phyloP scores from a whole-genome alignment of 352 stramenopile genomes.

The Hyaloperonospora brassicae region DNA sequence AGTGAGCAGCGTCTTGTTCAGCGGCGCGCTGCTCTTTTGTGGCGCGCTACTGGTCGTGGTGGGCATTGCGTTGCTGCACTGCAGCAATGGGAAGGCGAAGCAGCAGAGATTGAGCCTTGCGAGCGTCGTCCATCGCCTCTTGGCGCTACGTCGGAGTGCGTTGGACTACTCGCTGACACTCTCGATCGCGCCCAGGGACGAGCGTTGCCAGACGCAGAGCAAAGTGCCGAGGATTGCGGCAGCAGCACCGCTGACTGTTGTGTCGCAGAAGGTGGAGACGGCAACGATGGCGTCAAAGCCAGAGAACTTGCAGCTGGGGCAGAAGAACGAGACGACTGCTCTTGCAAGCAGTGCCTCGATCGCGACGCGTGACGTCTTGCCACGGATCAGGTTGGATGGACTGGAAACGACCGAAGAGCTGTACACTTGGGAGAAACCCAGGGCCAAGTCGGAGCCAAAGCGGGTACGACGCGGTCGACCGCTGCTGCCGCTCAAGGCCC shows the following conservation, averaged over 20 bases:
- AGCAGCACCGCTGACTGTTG: conserved; percentile 13
- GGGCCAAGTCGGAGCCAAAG: conserved; percentile 26
- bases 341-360: conserved; percentile 8
- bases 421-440: conserved; percentile 13
- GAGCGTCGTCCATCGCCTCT: conserved; percentile 14
- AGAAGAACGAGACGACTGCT: conserved; percentile 9
- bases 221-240: conserved; percentile 25
- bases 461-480: conserved; percentile 19
- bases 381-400: not conserved
- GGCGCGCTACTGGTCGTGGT: conserved; percentile 19
- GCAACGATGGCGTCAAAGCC: conserved; percentile 20
- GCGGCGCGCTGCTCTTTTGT: conserved; percentile 35
- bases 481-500: conserved; percentile 17
- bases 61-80: conserved; percentile 15
- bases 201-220: conserved; percentile 4
- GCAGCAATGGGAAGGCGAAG: conserved; percentile 6
- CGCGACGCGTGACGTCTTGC: conserved; percentile 3
- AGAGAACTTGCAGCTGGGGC: conserved; percentile 5
- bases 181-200: conserved; percentile 40
- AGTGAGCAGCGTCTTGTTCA: conserved; percentile 32
- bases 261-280: conserved; percentile 25
- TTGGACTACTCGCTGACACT: conserved; percentile 53
- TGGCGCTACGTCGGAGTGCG: conserved; percentile 35
- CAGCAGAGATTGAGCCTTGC: conserved; percentile 17
- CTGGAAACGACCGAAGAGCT: conserved; percentile 9